phyloP scores from a whole-genome alignment of 176 grass and related monocot genomes.

The Themeda triandra region DNA sequence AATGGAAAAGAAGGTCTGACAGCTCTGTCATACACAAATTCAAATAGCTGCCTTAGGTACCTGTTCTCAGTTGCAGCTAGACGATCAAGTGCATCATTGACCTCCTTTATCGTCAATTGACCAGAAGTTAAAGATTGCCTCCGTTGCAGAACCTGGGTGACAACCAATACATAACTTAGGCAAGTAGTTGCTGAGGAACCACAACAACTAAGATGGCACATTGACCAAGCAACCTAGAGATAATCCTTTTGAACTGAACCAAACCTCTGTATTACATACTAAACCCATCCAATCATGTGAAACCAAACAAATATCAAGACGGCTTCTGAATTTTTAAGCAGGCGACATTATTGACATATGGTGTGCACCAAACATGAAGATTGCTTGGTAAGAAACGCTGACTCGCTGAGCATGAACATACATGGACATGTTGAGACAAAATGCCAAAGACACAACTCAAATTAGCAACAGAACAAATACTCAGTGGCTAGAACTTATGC shows the following conservation, averaged over 20 bases:
- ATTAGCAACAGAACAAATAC: not conserved
- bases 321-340: not conserved
- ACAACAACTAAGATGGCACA: not conserved
- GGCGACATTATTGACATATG: not conserved
- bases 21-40: slow-evolving; percentile 16
- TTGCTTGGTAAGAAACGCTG: not conserved
- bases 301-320: not conserved
- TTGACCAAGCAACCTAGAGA: slow-evolving; percentile 1
- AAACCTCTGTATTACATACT: not conserved
- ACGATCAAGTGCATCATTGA: slow-evolving; percentile 82
- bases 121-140: slow-evolving; percentile 82
- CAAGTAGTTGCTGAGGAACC: not conserved
- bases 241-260: not conserved
- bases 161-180: slow-evolving; percentile 1
- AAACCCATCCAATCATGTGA: not conserved
- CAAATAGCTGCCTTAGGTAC: slow-evolving; percentile 42
- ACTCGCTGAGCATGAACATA: not conserved
- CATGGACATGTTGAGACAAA: not conserved
- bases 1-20: slow-evolving; percentile 8
- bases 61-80: slow-evolving; percentile 75
- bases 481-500: not conserved
- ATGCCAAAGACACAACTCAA: not conserved
- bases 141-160: slow-evolving; percentile 71
- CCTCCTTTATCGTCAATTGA: slow-evolving; percentile 81
- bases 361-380: not conserved